Evolutionary conservation across 1,284 basidiomycete species (phyloP).

Genomic region (Termitomyces sp.): DNA sequence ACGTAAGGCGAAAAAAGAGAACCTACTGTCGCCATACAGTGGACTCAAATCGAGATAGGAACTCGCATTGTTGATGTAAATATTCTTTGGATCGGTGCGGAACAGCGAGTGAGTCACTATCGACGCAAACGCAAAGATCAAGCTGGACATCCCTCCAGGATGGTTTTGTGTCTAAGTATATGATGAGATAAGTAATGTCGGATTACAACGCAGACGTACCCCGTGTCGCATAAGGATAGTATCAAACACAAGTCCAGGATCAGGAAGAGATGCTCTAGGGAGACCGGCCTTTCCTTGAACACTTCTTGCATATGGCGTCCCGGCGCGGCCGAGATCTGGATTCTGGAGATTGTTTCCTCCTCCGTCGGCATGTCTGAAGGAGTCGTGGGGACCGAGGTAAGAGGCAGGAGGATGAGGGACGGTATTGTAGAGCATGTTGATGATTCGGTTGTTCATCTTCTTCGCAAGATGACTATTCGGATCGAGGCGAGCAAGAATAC

Average conservation of each 20-base stretch:
- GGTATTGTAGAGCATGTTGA: conserved; percentile 35
- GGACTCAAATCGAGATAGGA: conserved; percentile 55
- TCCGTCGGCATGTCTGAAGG: conserved; percentile 37
- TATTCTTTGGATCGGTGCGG: conserved; percentile 32
- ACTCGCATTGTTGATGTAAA: conserved; percentile 46
- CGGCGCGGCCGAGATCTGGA: conserved; percentile 39
- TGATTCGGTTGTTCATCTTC: conserved; percentile 23
- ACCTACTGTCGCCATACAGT: conserved; percentile 37
- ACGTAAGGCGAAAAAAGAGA: background rate
- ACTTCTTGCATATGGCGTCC: conserved; percentile 40
- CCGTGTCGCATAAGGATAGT: conserved; percentile 35
- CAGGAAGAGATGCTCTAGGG: conserved; percentile 34
- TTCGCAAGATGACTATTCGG: conserved; percentile 19
- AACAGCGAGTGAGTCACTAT: conserved; percentile 45
- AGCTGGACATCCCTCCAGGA: conserved; percentile 41
- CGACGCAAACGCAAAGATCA: conserved; percentile 44
- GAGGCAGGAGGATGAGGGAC: conserved; percentile 45
- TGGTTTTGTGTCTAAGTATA: conserved; percentile 27
- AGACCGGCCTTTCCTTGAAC: conserved; percentile 34
- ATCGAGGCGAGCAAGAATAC: conserved; percentile 26
- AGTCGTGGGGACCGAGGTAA: conserved; percentile 32
- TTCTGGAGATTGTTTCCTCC: conserved; percentile 35
- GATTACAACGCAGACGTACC: conserved; percentile 4
- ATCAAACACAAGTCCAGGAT: conserved; percentile 46
- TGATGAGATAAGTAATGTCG: background rate